A percentile compares a stretch with the other conserved stretches of the same genome.
Evolutionary conservation across 78 protist genomes (phyloP).

Genomic region (Dictyostelium brefeldianum): DNA sequence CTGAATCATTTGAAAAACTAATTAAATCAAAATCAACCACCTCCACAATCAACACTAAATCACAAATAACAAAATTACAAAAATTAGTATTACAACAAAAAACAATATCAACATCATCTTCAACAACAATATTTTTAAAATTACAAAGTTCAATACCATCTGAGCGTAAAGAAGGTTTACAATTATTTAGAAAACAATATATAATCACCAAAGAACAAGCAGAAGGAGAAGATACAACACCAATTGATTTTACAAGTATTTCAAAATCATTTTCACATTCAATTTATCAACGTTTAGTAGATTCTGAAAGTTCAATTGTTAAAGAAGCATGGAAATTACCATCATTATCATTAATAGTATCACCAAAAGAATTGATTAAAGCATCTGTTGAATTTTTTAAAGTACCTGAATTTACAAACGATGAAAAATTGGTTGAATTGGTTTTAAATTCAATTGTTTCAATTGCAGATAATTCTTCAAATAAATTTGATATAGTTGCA

Average conservation of each 20-base stretch:
- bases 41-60: too few relatives aligned
- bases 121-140: slow-evolving; percentile 15
- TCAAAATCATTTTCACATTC: slow-evolving; percentile 1
- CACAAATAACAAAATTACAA: neutral
- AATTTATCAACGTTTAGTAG: slow-evolving; percentile 24
- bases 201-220: neutral
- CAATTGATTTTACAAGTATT: neutral
- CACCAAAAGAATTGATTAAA: slow-evolving; percentile 15
- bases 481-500: neutral
- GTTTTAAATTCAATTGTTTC: neutral
- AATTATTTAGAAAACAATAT: neutral
- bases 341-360: neutral
- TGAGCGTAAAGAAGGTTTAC: slow-evolving; percentile 29
- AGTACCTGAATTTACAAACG: neutral
- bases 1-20: neutral
- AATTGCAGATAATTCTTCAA: neutral
- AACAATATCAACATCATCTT: neutral
- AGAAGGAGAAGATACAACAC: neutral
- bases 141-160: slow-evolving; percentile 12
- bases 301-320: neutral
- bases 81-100: slow-evolving; percentile 4
- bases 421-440: neutral
- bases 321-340: slow-evolving; percentile 10
- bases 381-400: slow-evolving; percentile 4
- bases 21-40: neutral